A percentile compares a stretch with the other conserved stretches of the same genome.
Evolutionary conservation across 2,329 filamentous ascomycete species (phyloP).

Genomic region (Microdochium bolleyi): DNA sequence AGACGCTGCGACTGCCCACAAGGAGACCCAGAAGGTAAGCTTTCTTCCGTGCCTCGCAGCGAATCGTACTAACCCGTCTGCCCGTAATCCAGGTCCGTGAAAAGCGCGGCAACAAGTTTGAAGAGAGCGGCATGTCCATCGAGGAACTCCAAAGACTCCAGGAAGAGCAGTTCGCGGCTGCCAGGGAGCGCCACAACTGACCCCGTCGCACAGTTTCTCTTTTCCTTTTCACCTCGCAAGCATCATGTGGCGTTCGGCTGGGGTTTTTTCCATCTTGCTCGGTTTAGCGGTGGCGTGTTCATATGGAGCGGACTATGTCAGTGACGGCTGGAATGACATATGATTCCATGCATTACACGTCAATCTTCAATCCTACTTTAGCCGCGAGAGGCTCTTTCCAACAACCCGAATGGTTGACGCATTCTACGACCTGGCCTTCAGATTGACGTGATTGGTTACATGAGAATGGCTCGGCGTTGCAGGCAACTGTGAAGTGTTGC

Average conservation of each 20-base stretch:
- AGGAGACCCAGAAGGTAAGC: conserved; percentile 81
- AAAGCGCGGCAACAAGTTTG: conserved; percentile 96
- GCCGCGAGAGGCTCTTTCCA: too few species aligned
- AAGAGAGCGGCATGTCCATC: conserved; percentile 84
- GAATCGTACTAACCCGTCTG: conserved; percentile 5
- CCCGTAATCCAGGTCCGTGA: conserved; percentile 64
- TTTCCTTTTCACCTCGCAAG: not conserved
- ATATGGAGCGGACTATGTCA: not conserved
- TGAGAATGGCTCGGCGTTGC: too few species aligned
- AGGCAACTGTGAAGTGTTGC: too few species aligned
- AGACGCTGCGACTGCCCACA: conserved; percentile 51
- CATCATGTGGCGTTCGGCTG: not conserved
- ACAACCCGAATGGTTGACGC: too few species aligned
- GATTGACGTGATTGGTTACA: too few species aligned
- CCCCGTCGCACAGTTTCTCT: not conserved
- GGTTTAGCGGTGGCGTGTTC: not conserved
- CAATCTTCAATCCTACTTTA: too few species aligned
- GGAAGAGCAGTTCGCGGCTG: conserved; percentile 73
- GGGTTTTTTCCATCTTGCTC: not conserved
- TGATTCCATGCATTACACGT: not conserved
- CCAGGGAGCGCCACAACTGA: conserved; percentile 17
- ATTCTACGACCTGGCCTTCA: too few species aligned
- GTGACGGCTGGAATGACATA: not conserved
- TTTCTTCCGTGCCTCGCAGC: not conserved
- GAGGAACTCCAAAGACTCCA: conserved; percentile 86